Conservation (phyloP, 1,284 basidiomycete species). For the Irpex sp. region DNA sequence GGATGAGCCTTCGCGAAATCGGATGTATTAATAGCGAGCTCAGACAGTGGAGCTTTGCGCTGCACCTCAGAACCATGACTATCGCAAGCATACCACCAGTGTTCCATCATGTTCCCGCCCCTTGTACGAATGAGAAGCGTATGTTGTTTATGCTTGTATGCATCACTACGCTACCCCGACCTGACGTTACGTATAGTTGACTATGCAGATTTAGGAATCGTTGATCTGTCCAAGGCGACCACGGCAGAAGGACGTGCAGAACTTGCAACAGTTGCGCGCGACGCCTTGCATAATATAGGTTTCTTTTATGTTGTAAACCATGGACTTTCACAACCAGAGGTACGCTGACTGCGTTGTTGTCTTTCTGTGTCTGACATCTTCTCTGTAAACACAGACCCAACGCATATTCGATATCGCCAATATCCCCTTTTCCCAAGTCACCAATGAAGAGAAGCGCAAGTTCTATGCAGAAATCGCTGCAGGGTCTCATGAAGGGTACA, state of each 20-base stretch:
- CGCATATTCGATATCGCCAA: background rate
- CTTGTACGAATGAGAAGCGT: constrained; percentile 23
- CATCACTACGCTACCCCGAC: background rate
- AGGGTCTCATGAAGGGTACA: background rate
- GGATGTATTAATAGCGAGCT: no score
- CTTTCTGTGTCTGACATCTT: background rate
- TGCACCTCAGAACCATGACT: constrained; percentile 6
- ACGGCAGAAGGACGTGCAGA: constrained; percentile 42
- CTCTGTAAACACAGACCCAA: background rate
- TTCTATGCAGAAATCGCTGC: background rate
- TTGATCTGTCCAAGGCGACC: constrained; percentile 56
- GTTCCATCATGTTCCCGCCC: constrained; percentile 34
- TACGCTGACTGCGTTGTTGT: constrained; percentile 9
- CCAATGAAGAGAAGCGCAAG: background rate
- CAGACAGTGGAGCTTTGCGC: no score
- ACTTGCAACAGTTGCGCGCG: constrained; percentile 40
- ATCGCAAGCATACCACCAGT: constrained; percentile 8
- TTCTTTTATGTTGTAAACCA: constrained; percentile 46
- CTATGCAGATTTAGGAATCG: constrained; percentile 62
- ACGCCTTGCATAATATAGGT: constrained; percentile 43
- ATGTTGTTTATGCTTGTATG: constrained; percentile 2
- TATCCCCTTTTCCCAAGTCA: background rate
- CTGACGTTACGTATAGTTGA: constrained; percentile 41
- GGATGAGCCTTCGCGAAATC: background rate
- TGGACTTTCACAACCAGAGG: constrained; percentile 46